A percentile compares a stretch with the other conserved stretches of the same genome.
Conservation (phyloP, 768 basidiomycete genomes). For the Calvatia gigantea region DNA sequence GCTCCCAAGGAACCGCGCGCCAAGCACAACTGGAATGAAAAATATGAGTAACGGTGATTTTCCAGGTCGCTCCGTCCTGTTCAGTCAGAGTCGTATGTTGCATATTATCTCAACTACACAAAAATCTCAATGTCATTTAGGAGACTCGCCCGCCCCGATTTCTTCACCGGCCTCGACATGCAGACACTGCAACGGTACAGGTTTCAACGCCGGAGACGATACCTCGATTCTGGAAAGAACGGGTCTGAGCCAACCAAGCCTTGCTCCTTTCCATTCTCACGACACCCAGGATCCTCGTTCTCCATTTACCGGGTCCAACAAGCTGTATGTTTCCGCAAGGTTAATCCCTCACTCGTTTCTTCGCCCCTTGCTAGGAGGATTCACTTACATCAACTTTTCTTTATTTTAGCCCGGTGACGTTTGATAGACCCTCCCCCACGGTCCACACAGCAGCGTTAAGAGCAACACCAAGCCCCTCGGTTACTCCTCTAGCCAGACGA, state of each 20-base stretch:
- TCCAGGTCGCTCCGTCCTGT: constrained; percentile 2
- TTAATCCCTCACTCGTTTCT: neutral
- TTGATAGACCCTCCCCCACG: constrained; percentile 17
- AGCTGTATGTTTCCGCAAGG: neutral
- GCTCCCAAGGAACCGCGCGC: neutral
- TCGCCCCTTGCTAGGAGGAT: neutral
- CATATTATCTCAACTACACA: neutral
- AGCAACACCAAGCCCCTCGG: neutral
- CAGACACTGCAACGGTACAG: constrained; percentile 7
- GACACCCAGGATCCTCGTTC: constrained; percentile 7
- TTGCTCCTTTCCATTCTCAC: neutral
- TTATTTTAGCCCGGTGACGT: constrained; percentile 10
- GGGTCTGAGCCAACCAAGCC: neutral
- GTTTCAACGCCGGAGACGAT: neutral
- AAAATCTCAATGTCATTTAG: neutral
- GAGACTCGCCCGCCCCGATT: neutral
- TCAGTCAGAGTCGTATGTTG: neutral
- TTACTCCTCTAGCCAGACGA: neutral
- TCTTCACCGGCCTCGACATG: neutral
- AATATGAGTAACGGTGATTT: neutral
- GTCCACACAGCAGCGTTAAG: neutral
- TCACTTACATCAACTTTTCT: neutral
- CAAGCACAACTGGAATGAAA: neutral
- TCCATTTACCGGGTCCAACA: neutral
- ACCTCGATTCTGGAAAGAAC: neutral